These are phyloP conservation scores for Hanseniaspora gamundiae DNA, from an alignment of 1,139 yeast genomes.

Conservation along the genomic window DNA sequence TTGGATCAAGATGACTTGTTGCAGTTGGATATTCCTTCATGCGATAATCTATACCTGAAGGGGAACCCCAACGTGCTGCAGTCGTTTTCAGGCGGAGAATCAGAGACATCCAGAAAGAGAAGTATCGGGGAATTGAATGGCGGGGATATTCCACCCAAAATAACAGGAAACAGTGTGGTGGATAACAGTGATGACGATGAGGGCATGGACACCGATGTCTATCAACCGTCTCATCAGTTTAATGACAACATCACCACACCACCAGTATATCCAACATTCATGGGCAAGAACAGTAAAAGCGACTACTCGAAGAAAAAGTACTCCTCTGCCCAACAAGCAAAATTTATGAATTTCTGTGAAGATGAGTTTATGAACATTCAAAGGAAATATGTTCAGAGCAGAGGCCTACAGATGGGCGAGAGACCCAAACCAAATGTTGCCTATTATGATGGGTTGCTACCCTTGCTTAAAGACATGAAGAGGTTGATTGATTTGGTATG, in stretches of 20 bases:
- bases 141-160: too few species aligned
- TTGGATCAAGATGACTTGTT: slow-evolving; percentile 21
- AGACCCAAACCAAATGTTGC: slow-evolving; percentile 13
- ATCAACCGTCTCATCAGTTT: slow-evolving; percentile 4
- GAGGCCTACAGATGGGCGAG: slow-evolving; percentile 31
- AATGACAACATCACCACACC: slow-evolving; percentile 2
- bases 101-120: background rate
- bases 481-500: slow-evolving; percentile 42
- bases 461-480: slow-evolving; percentile 35
- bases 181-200: slow-evolving; percentile 3
- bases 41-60: background rate
- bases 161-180: background rate
- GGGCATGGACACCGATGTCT: background rate
- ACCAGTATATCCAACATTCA: background rate
- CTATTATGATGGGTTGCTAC: slow-evolving; percentile 26
- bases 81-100: background rate
- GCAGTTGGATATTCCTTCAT: slow-evolving; percentile 24
- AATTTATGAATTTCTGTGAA: slow-evolving; percentile 50
- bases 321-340: slow-evolving; percentile 43
- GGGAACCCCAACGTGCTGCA: background rate
- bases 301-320: slow-evolving; percentile 7
- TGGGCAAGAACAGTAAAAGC: slow-evolving; percentile 4
- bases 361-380: slow-evolving; percentile 44
- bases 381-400: slow-evolving; percentile 49
- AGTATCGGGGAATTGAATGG: background rate